Evolutionary conservation across 345 rosid genomes (phyloP), one percentile per base, ranked within the genome.

Genomic region (Hibiscus trionum): DNA sequence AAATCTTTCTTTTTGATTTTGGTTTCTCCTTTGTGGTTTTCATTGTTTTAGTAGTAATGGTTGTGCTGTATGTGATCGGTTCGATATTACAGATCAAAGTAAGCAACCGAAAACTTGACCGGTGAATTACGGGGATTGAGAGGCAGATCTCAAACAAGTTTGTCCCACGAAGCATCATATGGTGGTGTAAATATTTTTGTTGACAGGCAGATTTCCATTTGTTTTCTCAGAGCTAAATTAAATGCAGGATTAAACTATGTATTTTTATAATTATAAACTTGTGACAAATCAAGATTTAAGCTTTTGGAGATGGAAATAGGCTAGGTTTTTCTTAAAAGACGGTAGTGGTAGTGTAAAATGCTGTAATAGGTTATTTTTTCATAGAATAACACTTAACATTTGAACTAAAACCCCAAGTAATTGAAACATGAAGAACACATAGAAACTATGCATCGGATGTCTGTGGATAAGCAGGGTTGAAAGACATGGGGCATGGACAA

Each of bases 51-150:
- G 6, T 16, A 50, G n/a, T 49, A 49, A 49, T 49, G 53, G 53
- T 15, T 49, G n/a, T 14, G 17, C n/a, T 49, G 53, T 49, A 66
- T 47, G 61, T 58, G 26, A 26, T n/a, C 17, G 24, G 7, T 70
- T 35, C 2, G 17, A 53, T 72, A 49, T 70, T 70, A 77, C 84
- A 83, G 82, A 53, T 24, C 75, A 77, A 68, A 68, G 70, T 11
- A 72, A 61, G 37, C 61, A 15, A 42, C 39, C 70, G 35, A 67
- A 73, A 61, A 65, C 77, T 0, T 81, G 78, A 80, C 71, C 11
- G 72, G 47, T 19, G 12, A 33, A 31, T 50, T 16, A 50, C 69
- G 8, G 16, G 50, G 44, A 42, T 52, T 47, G 57, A 50, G 27
- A 61, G 75, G 52, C 63, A 50, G 0, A 50, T 60, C 15, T 29